These are phyloP conservation scores for Henckelia pumila DNA, from an alignment of 257 asterid species.

Conservation along the genomic window DNA sequence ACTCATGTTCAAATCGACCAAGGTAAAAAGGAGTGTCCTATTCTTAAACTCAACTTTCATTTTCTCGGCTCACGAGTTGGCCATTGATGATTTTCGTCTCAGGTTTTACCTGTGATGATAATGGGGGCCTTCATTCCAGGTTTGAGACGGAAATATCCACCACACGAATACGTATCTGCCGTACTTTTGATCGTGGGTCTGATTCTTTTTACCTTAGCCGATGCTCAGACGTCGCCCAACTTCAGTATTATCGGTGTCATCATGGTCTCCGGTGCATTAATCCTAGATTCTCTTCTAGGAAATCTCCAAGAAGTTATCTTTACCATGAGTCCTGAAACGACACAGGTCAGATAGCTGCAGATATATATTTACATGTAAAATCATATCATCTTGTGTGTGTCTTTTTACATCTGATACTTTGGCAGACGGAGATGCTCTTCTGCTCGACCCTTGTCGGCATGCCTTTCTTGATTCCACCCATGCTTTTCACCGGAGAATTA, in stretches of 20 bases:
- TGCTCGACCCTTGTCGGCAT: constrained; percentile 95
- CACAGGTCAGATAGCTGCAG: constrained; percentile 83
- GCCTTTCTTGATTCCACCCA: constrained; percentile 92
- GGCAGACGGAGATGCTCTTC: constrained; percentile 91
- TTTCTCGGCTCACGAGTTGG: background rate
- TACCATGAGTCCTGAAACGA: constrained; percentile 77
- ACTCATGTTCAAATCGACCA: constrained; percentile 96
- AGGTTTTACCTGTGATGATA: constrained; percentile 94
- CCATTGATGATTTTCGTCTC: constrained; percentile 9
- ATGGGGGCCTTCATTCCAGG: constrained; percentile 99
- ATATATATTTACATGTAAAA: constrained; percentile 1
- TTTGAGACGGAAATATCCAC: constrained; percentile 75
- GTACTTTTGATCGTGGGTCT: constrained; percentile 74
- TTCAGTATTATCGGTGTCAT: constrained; percentile 75
- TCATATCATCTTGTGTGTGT: background rate
- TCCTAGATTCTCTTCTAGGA: constrained; percentile 87
- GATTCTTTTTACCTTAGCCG: constrained; percentile 90
- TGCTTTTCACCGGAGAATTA: constrained; percentile 82
- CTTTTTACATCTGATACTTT: background rate
- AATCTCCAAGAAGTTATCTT: constrained; percentile 93
- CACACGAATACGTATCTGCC: constrained; percentile 81
- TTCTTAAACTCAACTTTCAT: background rate
- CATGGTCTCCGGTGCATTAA: constrained; percentile 80
- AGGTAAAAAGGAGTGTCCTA: constrained; percentile 41
- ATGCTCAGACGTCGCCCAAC: constrained; percentile 84